Evolutionary conservation across 129 eudicot genomes (phyloP).

Genomic region (Apium graveolens): DNA sequence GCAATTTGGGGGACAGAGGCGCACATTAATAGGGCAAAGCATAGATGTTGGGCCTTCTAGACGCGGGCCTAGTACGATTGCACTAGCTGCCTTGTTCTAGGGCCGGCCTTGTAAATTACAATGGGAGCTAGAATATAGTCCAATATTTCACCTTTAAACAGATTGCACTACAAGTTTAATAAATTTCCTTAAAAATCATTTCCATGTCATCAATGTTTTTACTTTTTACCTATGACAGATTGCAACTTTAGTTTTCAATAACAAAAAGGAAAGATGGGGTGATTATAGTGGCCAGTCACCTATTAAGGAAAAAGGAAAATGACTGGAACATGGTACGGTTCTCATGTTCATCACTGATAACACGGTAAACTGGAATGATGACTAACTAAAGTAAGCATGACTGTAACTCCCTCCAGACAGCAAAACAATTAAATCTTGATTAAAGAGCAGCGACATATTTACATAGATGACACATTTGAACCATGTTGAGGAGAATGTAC

Average conservation of each 20-base stretch:
- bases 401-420: too few relatives aligned
- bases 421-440: too few relatives aligned
- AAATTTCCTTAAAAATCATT: too few relatives aligned
- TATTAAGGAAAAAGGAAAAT: too few relatives aligned
- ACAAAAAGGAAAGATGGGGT: neutral
- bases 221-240: neutral
- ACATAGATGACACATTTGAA: too few relatives aligned
- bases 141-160: neutral
- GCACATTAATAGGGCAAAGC: neutral
- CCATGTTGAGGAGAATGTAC: neutral
- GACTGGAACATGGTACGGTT: neutral
- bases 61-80: neutral
- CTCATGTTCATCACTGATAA: too few relatives aligned
- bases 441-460: too few relatives aligned
- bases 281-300: too few relatives aligned
- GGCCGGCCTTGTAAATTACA: neutral
- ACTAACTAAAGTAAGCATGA: too few relatives aligned
- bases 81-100: neutral
- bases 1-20: neutral
- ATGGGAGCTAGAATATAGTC: neutral
- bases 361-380: too few relatives aligned
- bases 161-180: neutral
- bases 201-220: neutral
- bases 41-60: too few relatives aligned
- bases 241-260: neutral